Evolutionary conservation across 2,329 filamentous ascomycete species (phyloP), one percentile per base, ranked within the genome.

Genomic region (Alternaria atra): DNA sequence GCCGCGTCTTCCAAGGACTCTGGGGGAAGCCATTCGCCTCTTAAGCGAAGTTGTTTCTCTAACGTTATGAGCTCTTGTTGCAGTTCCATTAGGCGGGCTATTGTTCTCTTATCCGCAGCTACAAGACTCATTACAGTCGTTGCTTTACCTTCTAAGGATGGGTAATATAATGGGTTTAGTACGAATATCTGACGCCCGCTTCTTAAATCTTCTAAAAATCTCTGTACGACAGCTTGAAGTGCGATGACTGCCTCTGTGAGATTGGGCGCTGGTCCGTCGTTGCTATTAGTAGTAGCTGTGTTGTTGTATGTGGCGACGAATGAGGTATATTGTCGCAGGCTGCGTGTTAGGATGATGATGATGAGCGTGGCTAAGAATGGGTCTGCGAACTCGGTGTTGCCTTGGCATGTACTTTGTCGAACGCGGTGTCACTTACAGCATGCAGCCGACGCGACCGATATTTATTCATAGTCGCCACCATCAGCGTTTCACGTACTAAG

Each of bases 201-300:
- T 47, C 17, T 29, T 9, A 39, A 12, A 48, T 40, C 23, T 25
- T 47, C 25, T 15, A 48, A 39, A 17, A 42, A 48, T 15, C 9
- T 48, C 17, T 23, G 34, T 48, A 55, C 6, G 7, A 13, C 17
- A 47, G 42, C 25, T n/a, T 48, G 52, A 40, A 55, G 43, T 10
- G 43, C 39, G 15, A 48, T 15, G 43, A 55, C 43, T 10, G 42
- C 52, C 43, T 55, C 52, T 29, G 52, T 30, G 5, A 48, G 34
- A 37, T 40, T 42, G 8, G 43, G 34, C 3, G 34, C 25, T 23
- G 6, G n/a, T 4, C 32, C 17, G 4, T 29, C 27, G 23, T 40
- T 40, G 29, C 20, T 34, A n/a, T 15, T 27, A 25, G 51, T 35
- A 8, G 51, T 25, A 3, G 43, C 34, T 35, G 48, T 55, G 4